Conservation (phyloP, 1,284 basidiomycete species). For the Paramarasmius palmivorus region DNA sequence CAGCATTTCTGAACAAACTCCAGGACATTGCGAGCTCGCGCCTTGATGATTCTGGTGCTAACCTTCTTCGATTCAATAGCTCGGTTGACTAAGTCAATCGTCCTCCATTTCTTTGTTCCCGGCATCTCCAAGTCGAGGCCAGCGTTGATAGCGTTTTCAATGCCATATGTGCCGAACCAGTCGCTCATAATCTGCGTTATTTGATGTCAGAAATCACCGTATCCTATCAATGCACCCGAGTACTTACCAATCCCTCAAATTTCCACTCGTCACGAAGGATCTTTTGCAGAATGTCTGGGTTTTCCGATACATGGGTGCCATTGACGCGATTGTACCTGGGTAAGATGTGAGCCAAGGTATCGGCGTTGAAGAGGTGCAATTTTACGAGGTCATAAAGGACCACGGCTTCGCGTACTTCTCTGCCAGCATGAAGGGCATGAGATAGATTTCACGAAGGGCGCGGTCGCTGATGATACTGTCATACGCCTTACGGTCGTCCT, state of each 20-base stretch:
- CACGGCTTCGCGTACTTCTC: conserved; percentile 71
- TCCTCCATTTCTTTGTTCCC: conserved; percentile 69
- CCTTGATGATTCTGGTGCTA: conserved; percentile 61
- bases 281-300: conserved; percentile 57
- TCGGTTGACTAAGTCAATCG: conserved; percentile 63
- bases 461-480: conserved; percentile 65
- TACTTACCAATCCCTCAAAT: conserved; percentile 56
- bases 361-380: conserved; percentile 26
- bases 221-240: conserved; percentile 22
- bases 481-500: conserved; percentile 66
- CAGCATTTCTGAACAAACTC: conserved; percentile 67
- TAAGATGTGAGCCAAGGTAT: conserved; percentile 1
- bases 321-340: conserved; percentile 68
- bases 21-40: conserved; percentile 66
- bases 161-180: conserved; percentile 68
- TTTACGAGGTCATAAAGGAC: conserved; percentile 73
- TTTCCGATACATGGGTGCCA: conserved; percentile 73
- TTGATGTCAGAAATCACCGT: conserved; percentile 15
- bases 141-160: conserved; percentile 67
- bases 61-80: conserved; percentile 66
- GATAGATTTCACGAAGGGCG: conserved; percentile 79
- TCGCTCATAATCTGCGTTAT: background rate
- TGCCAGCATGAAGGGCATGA: conserved; percentile 83
- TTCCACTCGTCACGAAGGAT: conserved; percentile 79
- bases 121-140: conserved; percentile 84